A percentile compares a stretch with the other conserved stretches of the same genome.
These are phyloP conservation scores for Thalassiosira livingstoniorum DNA, from an alignment of 352 stramenopile species.

Conservation along the genomic window DNA sequence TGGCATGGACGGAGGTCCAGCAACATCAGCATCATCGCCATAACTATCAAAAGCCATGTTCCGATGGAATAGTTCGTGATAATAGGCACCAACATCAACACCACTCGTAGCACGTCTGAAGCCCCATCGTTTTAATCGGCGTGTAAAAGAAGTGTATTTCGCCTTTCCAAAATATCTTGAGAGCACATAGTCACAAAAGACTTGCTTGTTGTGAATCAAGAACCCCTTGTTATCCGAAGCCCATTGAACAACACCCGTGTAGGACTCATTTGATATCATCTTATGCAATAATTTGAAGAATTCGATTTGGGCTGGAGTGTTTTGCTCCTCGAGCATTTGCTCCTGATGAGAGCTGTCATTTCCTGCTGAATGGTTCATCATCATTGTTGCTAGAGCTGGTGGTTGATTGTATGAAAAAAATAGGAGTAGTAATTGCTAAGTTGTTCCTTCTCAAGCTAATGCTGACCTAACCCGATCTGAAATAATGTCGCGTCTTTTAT, in stretches of 20 bases:
- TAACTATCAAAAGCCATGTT: conserved; percentile 37
- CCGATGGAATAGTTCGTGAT: conserved; percentile 32
- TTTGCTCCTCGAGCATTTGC: too few species aligned
- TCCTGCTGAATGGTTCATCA: too few species aligned
- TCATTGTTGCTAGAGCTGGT: too few species aligned
- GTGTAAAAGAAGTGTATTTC: conserved; percentile 28
- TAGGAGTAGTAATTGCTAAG: too few species aligned
- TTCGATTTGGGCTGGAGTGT: conserved; percentile 25
- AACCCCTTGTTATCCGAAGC: conserved; percentile 11
- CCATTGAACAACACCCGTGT: conserved; percentile 17
- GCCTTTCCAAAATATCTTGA: conserved; percentile 17
- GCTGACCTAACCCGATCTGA: too few species aligned
- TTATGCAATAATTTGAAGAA: conserved; percentile 27
- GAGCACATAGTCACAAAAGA: neutral
- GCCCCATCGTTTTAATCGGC: conserved; percentile 26
- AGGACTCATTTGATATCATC: conserved; percentile 27
- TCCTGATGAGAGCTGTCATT: too few species aligned
- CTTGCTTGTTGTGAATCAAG: conserved; percentile 8
- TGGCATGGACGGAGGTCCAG: neutral
- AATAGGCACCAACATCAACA: conserved; percentile 3
- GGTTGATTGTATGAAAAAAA: too few species aligned
- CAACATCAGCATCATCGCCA: neutral
- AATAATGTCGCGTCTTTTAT: too few species aligned
- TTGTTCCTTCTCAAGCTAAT: too few species aligned
- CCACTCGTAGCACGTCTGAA: conserved; percentile 13